phyloP scores from a whole-genome alignment of 139 green algal genomes.

The Chlamydomonas sp. region DNA sequence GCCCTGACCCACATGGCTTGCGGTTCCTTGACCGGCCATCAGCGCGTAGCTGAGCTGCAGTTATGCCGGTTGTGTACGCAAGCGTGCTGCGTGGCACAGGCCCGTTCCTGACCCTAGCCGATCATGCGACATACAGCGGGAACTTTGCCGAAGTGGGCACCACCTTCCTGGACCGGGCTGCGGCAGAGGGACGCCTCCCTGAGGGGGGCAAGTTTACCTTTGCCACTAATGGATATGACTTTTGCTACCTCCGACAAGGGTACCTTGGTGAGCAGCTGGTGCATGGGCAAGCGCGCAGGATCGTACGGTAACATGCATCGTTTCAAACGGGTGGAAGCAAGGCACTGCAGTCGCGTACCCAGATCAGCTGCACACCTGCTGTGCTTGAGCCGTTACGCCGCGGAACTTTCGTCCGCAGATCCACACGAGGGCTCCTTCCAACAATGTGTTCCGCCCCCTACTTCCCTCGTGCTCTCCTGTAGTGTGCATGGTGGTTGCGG shows the following conservation, averaged over 20 bases:
- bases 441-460: neutral
- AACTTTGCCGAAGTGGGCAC: constrained; percentile 3
- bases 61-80: constrained; percentile 20
- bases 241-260: neutral
- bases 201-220: constrained; percentile 11
- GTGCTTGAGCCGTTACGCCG: no score
- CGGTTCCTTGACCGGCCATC: no score
- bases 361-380: no score
- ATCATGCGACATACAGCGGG: constrained; percentile 7
- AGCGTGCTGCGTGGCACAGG: neutral
- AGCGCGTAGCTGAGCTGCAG: neutral
- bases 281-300: no score
- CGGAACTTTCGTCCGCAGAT: no score
- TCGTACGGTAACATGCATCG: no score
- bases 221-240: neutral
- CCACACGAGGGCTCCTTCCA: no score
- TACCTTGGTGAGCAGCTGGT: constrained; percentile 17
- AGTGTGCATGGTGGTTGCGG: constrained; percentile 91
- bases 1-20: no score
- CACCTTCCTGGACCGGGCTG: neutral
- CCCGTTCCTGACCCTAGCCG: neutral
- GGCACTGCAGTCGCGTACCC: no score
- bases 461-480: no score
- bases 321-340: no score
- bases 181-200: neutral